Conservation (phyloP, 2,329 filamentous ascomycete genomes). For the Colletotrichum cereale region DNA sequence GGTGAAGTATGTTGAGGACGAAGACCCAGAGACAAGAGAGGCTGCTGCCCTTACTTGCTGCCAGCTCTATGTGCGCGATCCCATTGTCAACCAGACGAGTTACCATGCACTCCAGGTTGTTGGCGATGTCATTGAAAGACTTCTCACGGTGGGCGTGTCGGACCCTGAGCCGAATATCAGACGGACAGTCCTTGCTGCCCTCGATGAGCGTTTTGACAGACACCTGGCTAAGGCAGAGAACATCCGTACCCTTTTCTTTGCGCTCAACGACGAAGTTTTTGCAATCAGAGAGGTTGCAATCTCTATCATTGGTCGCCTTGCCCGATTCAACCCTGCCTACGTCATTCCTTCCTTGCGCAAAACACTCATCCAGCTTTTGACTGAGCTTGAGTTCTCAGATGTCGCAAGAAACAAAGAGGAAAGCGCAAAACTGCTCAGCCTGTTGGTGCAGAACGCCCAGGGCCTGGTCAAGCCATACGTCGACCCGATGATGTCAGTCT, state of each 20-base stretch:
- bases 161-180: slow-evolving; percentile 92
- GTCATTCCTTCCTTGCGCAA: slow-evolving; percentile 96
- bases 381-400: slow-evolving; percentile 95
- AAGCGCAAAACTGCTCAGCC: slow-evolving; percentile 90
- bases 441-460: slow-evolving; percentile 93
- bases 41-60: slow-evolving; percentile 97
- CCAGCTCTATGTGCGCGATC: slow-evolving; percentile 95
- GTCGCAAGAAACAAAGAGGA: slow-evolving; percentile 96
- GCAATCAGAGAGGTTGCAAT: slow-evolving; percentile 94
- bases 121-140: slow-evolving; percentile 96
- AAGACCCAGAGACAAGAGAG: slow-evolving; percentile 92
- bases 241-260: slow-evolving; percentile 93
- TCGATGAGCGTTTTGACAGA: slow-evolving; percentile 94
- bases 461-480: slow-evolving; percentile 96
- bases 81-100: slow-evolving; percentile 97
- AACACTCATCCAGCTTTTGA: slow-evolving; percentile 94
- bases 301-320: slow-evolving; percentile 93
- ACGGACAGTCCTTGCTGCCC: slow-evolving; percentile 85
- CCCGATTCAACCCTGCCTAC: slow-evolving; percentile 93
- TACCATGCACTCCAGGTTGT: slow-evolving; percentile 97
- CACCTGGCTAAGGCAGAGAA: slow-evolving; percentile 99
- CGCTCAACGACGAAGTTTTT: slow-evolving; percentile 95
- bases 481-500: slow-evolving; percentile 92
- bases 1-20: slow-evolving; percentile 97
- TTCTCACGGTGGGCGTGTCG: slow-evolving; percentile 93